Percentiles rank a stretch among this genome's conserved stretches.
These are phyloP conservation scores for Oryza nivara DNA, from an alignment of 176 grass and related monocot genomes.

Conservation along the genomic window DNA sequence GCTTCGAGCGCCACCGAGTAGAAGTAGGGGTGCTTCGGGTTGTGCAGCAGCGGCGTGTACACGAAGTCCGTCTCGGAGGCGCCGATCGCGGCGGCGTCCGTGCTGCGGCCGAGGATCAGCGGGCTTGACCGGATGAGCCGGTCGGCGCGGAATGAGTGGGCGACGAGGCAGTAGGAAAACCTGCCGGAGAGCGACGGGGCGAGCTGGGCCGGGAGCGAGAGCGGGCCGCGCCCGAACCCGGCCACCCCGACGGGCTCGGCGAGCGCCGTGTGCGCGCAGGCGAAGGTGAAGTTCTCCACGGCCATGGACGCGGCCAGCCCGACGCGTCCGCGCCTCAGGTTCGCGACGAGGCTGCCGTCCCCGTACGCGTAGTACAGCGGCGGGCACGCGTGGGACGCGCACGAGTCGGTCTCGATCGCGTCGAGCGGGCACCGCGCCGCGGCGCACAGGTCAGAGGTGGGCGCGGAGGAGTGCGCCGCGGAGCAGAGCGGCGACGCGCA, in stretches of 20 bases:
- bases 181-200: conserved; percentile 59
- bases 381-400: conserved; percentile 64
- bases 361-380: conserved; percentile 91
- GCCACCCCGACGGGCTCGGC: conserved; percentile 86
- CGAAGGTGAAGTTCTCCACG: conserved; percentile 81
- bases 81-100: conserved; percentile 22
- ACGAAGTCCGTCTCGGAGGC: conserved; percentile 44
- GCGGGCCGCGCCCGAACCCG: conserved; percentile 81
- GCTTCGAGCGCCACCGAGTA: conserved; percentile 87
- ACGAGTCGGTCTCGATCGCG: conserved; percentile 72
- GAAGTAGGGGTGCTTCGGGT: conserved; percentile 82
- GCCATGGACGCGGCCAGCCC: conserved; percentile 55
- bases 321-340: conserved; percentile 66
- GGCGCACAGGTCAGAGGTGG: conserved; percentile 79
- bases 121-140: conserved; percentile 69
- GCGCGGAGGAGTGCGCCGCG: conserved; percentile 57
- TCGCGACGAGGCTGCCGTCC: conserved; percentile 82
- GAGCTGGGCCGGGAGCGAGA: conserved; percentile 81
- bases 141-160: conserved; percentile 75
- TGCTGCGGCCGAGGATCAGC: conserved; percentile 75
- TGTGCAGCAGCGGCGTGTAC: conserved; percentile 86
- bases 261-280: conserved; percentile 76
- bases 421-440: conserved; percentile 69
- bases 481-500: conserved; percentile 76
- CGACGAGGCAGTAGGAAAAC: conserved; percentile 95